These are phyloP conservation scores for Aspergillus asperescens DNA, from an alignment of 495 filamentous ascomycete genomes.

Conservation along the genomic window DNA sequence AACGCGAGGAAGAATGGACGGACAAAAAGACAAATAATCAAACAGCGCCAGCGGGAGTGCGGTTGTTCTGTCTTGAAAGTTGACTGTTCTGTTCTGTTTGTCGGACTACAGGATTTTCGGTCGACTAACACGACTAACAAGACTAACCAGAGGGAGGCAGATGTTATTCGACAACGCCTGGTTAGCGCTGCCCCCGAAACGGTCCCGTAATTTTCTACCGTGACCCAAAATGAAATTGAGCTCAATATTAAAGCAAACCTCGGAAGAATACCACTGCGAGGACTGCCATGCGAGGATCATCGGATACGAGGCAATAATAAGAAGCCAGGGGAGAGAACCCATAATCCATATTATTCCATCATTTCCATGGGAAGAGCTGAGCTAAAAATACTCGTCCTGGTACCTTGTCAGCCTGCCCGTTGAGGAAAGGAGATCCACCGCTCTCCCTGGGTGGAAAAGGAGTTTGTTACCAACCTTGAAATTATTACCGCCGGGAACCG, in stretches of 20 bases:
- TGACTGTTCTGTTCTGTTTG: neutral
- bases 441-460: conserved; percentile 13
- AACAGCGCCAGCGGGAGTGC: conserved; percentile 2
- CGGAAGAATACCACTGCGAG: no score
- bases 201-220: conserved; percentile 10
- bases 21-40: conserved; percentile 7
- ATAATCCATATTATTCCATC: no score
- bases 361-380: neutral
- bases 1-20: conserved; percentile 7
- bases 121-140: neutral
- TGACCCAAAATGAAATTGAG: no score
- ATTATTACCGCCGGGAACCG: neutral
- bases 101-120: conserved; percentile 9
- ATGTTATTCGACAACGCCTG: conserved; percentile 11
- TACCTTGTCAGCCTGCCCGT: neutral
- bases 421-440: conserved; percentile 16
- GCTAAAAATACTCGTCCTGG: conserved; percentile 5
- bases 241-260: no score
- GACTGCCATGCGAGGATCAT: no score
- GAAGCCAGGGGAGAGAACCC: neutral
- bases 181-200: conserved; percentile 10
- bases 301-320: conserved; percentile 2
- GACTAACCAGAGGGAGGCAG: neutral
- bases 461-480: conserved; percentile 8
- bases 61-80: conserved; percentile 11